phyloP scores from a whole-genome alignment of 2,329 filamentous ascomycete species.

The Biscogniauxia mediterranea region DNA sequence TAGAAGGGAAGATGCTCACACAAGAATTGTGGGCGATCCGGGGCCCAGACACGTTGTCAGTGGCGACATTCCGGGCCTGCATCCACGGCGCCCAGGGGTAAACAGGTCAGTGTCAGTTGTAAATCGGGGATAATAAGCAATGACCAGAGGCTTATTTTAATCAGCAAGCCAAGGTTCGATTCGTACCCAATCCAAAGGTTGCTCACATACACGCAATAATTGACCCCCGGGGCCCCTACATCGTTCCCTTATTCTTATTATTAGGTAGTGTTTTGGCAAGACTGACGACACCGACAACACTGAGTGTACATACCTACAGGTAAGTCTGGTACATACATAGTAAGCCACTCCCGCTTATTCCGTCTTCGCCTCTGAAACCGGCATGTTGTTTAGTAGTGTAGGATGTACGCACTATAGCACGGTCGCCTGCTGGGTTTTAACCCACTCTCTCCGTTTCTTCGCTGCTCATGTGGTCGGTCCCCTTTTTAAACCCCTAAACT shows the following conservation, averaged over 20 bases:
- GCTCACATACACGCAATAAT: not conserved
- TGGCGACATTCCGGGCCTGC: not conserved
- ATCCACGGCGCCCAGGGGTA: not conserved
- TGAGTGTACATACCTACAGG: too few species aligned
- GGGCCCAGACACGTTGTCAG: not conserved
- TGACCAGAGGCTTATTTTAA: not conserved
- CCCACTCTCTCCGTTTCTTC: too few species aligned
- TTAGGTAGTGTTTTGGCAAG: too few species aligned
- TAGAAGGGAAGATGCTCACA: not conserved
- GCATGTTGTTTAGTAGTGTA: not conserved
- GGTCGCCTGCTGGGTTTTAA: too few species aligned
- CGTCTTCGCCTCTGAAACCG: not conserved
- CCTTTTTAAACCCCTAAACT: too few species aligned
- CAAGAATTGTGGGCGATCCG: not conserved
- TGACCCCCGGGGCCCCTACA: too few species aligned
- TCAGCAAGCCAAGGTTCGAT: not conserved
- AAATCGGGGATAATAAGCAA: not conserved
- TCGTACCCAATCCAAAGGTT: not conserved
- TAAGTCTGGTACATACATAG: too few species aligned
- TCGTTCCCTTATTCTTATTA: not conserved
- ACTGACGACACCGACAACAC: too few species aligned
- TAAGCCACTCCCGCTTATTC: not conserved
- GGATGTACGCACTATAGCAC: not conserved
- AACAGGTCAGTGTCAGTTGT: not conserved
- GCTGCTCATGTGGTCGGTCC: too few species aligned